Evolutionary conservation across 2,329 filamentous ascomycete species (phyloP), one percentile per base, ranked within the genome.

Genomic region (Reticulascus tulasneorum): DNA sequence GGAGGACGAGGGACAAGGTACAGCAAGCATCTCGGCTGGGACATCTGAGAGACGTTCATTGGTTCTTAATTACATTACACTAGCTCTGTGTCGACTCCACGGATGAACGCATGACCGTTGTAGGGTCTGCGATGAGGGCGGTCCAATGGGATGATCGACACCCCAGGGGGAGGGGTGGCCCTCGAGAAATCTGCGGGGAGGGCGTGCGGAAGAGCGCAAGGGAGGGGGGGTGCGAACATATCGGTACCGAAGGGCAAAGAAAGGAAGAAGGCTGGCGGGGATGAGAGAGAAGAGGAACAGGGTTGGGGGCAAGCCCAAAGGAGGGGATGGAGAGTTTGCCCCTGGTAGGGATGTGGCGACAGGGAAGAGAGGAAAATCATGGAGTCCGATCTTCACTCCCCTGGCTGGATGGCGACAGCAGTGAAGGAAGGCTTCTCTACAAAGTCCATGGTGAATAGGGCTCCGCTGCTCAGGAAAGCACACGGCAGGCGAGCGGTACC

Each of bases 31-130:
- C 60, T 63, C 62, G 60, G 58, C 59, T 63, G 56, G 60, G 54
- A 59, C 53, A 55, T 54, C 49, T 54, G 48, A 45, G 52, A 49
- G 48, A 42, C 46, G 50, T 48, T 58, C 50, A 69, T 68, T 66
- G 64, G 64, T 54, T 56, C 55, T 62, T 58, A 51, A 55, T 58
- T 55, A 67, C 61, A 59, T 63, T 60, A 67, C 61, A 59, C 63
- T 60, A 63, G 61, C 56, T 59, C 55, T 60, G 60, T 54, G 55
- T 62, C 53, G 56, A 64, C 57, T 62, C 59, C 56, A 62, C 66
- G 67, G 65, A 64, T 64, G 62, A 67, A 65, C 63, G 67, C 68
- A 71, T 72, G 66, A 64, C 66, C 62, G 67, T 68, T 66, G 65
- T 64, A 55, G 58, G 63, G 55, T 49, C n/a, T n/a, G n/a, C n/a